phyloP scores from a whole-genome alignment of 805 yeast genomes.

The Geotrichum ghanense region DNA sequence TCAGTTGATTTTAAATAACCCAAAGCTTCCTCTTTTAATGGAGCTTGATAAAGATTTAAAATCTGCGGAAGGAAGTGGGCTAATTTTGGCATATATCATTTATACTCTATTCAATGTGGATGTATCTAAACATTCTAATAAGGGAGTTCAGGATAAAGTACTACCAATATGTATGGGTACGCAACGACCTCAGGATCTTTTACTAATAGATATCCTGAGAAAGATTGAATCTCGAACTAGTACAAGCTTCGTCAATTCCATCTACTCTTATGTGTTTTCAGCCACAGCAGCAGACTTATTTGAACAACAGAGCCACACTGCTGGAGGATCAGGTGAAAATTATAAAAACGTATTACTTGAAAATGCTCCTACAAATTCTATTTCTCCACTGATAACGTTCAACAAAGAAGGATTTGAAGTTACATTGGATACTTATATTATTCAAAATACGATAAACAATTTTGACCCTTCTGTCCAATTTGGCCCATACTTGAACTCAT shows the following conservation, averaged over 20 bases:
- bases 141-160: conserved; percentile 37
- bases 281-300: conserved; percentile 47
- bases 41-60: not conserved
- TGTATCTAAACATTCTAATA: conserved; percentile 34
- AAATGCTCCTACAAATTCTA: conserved; percentile 12
- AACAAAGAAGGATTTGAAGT: conserved; percentile 36
- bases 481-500: not conserved
- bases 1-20: conserved; percentile 53
- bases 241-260: conserved; percentile 54
- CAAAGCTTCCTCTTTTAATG: conserved; percentile 9
- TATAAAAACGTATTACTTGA: not conserved
- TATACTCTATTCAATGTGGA: conserved; percentile 40
- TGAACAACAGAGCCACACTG: conserved; percentile 14
- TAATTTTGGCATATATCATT: conserved; percentile 36
- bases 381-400: conserved; percentile 38
- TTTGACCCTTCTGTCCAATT: conserved; percentile 20
- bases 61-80: conserved; percentile 23
- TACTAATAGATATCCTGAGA: conserved; percentile 46
- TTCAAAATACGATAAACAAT: conserved; percentile 29
- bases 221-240: conserved; percentile 41
- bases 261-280: conserved; percentile 26
- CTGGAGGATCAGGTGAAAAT: not conserved
- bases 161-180: conserved; percentile 55
- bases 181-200: conserved; percentile 43
- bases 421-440: conserved; percentile 36